Evolutionary conservation across 805 yeast species (phyloP).

Genomic region (Scheffersomyces ergatensis): DNA sequence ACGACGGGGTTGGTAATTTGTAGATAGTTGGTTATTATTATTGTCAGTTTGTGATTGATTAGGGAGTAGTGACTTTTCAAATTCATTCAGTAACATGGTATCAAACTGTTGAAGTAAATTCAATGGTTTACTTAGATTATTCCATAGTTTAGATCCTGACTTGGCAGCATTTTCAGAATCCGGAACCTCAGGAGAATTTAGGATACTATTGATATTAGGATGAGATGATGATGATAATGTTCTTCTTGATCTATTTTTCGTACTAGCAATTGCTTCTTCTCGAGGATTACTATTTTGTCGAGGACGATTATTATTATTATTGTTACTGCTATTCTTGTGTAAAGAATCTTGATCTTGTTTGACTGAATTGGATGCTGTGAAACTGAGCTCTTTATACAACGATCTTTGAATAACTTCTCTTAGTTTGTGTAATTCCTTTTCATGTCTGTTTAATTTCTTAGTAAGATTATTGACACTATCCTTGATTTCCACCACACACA

Average conservation of each 20-base stretch:
- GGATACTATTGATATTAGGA: neutral
- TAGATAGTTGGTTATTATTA: neutral
- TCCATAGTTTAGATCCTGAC: conserved; percentile 25
- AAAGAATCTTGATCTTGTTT: neutral
- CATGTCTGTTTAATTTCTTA: conserved; percentile 37
- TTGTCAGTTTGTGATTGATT: conserved; percentile 1
- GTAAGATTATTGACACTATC: conserved; percentile 48
- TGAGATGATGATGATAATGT: conserved; percentile 9
- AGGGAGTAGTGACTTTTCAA: conserved; percentile 46
- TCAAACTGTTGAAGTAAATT: conserved; percentile 67
- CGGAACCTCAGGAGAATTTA: neutral
- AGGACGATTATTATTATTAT: conserved; percentile 9
- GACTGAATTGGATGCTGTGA: conserved; percentile 7
- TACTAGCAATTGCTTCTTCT: conserved; percentile 26
- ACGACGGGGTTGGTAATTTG: conserved; percentile 7
- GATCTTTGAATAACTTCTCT: conserved; percentile 47
- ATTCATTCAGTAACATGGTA: conserved; percentile 60
- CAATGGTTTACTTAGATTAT: conserved; percentile 49
- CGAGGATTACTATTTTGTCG: conserved; percentile 21
- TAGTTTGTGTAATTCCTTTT: conserved; percentile 49
- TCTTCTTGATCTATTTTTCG: conserved; percentile 22
- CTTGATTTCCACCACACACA: conserved; percentile 63
- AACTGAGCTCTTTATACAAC: conserved; percentile 37
- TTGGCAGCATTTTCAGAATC: neutral
- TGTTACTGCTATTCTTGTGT: neutral